These are phyloP conservation scores for Colletotrichum sp. DNA, from an alignment of 2,329 filamentous ascomycete species.

Conservation along the genomic window DNA sequence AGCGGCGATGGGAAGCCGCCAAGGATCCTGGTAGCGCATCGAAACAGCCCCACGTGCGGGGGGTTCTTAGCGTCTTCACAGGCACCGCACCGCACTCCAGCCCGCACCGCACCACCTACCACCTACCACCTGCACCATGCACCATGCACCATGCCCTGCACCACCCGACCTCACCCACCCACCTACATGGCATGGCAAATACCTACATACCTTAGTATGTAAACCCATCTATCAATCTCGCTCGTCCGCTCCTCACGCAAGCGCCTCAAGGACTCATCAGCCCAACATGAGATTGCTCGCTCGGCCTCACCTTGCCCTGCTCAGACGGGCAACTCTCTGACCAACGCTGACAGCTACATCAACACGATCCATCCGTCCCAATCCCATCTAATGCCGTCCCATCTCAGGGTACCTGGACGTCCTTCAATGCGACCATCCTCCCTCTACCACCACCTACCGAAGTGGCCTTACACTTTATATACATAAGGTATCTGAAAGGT, in stretches of 20 bases:
- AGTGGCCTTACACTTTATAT: not conserved
- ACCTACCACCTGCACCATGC: too few species aligned
- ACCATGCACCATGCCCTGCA: not conserved
- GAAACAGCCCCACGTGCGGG: constrained; percentile 21
- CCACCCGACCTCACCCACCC: not conserved
- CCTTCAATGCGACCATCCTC: not conserved
- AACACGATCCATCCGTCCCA: not conserved
- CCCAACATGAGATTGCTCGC: not conserved
- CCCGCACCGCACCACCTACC: not conserved
- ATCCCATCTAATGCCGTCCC: not conserved
- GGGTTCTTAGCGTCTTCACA: not conserved
- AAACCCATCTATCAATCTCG: not conserved
- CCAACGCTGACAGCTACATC: not conserved
- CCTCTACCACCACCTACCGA: not conserved
- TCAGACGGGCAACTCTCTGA: not conserved
- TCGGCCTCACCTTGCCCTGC: not conserved
- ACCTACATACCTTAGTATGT: not conserved
- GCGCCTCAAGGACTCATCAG: not conserved
- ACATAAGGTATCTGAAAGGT: not conserved
- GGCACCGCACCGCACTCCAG: not conserved
- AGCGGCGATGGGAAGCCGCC: not conserved
- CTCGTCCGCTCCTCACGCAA: not conserved
- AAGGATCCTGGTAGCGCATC: constrained; percentile 21
- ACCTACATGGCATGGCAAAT: not conserved
- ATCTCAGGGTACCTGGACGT: not conserved